Percentiles rank a stretch among this genome's conserved stretches.
phyloP scores from a whole-genome alignment of 129 eudicot species.

The Chrysanthemum lavandulifolium region DNA sequence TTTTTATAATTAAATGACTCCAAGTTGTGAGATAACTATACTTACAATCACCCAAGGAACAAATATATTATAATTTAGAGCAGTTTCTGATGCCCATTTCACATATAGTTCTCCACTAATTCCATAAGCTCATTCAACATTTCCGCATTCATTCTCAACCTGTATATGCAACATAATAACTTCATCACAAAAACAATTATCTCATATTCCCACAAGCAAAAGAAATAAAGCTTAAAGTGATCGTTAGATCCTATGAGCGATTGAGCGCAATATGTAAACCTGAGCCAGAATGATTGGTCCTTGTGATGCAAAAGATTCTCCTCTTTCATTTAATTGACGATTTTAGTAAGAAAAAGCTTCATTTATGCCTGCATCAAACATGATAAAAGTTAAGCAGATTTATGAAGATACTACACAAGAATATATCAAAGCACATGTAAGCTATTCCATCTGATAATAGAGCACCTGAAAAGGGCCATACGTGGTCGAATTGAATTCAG shows the following conservation, averaged over 20 bases:
- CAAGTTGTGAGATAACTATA: too few relatives aligned
- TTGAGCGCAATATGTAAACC: slow-evolving; percentile 26
- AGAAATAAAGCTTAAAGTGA: neutral
- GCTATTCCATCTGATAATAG: neutral
- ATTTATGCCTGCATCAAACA: slow-evolving; percentile 56
- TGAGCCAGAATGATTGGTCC: slow-evolving; percentile 83
- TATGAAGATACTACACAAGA: neutral
- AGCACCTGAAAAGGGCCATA: slow-evolving; percentile 66
- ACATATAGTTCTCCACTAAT: slow-evolving; percentile 56
- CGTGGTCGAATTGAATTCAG: slow-evolving; percentile 68
- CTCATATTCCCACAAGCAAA: neutral
- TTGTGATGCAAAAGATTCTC: slow-evolving; percentile 74
- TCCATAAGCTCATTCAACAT: slow-evolving; percentile 71
- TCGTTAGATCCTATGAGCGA: slow-evolving; percentile 1
- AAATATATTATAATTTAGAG: slow-evolving; percentile 51
- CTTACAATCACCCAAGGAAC: slow-evolving; percentile 76
- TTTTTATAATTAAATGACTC: too few relatives aligned
- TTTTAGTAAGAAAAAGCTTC: slow-evolving; percentile 65
- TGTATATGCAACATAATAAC: slow-evolving; percentile 25
- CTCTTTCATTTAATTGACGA: slow-evolving; percentile 40
- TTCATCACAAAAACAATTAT: neutral
- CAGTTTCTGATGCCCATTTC: slow-evolving; percentile 86
- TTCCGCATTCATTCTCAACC: slow-evolving; percentile 87
- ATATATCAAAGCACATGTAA: neutral
- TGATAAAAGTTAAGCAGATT: neutral